Conservation (phyloP, 2,329 filamentous ascomycete species). For the Calonectria multiphialidica region DNA sequence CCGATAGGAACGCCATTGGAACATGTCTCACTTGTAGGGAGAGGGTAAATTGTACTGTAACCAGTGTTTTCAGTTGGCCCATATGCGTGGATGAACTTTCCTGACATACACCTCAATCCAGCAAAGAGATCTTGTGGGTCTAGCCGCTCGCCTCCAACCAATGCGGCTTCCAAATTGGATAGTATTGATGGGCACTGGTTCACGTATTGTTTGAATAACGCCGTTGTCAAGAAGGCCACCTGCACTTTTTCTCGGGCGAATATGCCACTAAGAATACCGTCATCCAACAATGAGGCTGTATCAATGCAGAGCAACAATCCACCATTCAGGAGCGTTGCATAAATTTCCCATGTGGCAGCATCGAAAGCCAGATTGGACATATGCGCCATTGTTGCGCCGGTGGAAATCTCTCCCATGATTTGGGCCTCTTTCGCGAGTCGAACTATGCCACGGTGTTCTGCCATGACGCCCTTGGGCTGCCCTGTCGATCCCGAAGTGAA, state of each 20-base stretch:
- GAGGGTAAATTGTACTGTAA: neutral
- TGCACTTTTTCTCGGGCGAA: conserved; percentile 2
- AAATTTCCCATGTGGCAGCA: conserved; percentile 5
- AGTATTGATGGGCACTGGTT: conserved; percentile 8
- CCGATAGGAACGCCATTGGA: neutral
- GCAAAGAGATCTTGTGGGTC: neutral
- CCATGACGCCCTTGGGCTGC: conserved; percentile 38
- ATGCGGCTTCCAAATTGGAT: conserved; percentile 17
- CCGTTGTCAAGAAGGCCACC: conserved; percentile 25
- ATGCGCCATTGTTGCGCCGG: neutral
- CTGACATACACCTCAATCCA: neutral
- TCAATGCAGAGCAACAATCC: neutral
- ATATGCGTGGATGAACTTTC: conserved; percentile 20
- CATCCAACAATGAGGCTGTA: neutral
- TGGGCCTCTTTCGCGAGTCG: neutral
- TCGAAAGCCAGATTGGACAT: neutral
- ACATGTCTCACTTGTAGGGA: neutral
- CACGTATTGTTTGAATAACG: conserved; percentile 37
- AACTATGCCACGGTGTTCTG: conserved; percentile 17
- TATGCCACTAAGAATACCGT: neutral
- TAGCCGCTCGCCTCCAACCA: conserved; percentile 33
- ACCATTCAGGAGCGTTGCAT: neutral
- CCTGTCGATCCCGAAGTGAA: conserved; percentile 46
- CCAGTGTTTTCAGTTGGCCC: conserved; percentile 34
- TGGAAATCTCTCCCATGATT: neutral